Percentiles rank a stretch among this genome's conserved stretches.
phyloP scores from a whole-genome alignment of 208 protist species.

The Trypanosoma conorhini region DNA sequence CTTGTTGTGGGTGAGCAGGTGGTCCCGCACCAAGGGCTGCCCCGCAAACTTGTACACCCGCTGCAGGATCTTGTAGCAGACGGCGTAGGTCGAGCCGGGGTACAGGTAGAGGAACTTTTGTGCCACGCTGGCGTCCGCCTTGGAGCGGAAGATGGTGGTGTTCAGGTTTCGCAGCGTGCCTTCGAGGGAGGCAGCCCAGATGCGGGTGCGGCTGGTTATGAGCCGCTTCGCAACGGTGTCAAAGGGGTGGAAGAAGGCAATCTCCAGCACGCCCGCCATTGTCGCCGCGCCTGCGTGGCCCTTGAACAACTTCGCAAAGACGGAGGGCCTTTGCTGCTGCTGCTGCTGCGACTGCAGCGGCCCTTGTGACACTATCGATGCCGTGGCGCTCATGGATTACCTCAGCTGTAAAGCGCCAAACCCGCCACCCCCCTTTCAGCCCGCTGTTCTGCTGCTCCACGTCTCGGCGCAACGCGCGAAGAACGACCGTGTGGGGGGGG shows the following conservation, averaged over 20 bases:
- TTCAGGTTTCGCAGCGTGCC: constrained; percentile 69
- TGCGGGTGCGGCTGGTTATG: constrained; percentile 70
- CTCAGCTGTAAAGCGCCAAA: background rate
- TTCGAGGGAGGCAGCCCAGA: constrained; percentile 40
- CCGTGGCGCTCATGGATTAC: background rate
- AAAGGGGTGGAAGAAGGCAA: constrained; percentile 89
- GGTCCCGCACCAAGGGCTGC: constrained; percentile 86
- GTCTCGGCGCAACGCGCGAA: background rate
- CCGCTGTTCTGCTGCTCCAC: background rate
- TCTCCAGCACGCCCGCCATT: constrained; percentile 77
- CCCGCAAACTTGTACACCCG: constrained; percentile 93
- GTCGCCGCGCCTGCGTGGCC: constrained; percentile 70
- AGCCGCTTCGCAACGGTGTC: constrained; percentile 91
- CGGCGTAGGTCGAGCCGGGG: constrained; percentile 86
- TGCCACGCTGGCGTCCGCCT: constrained; percentile 51
- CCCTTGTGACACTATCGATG: background rate
- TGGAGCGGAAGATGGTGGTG: constrained; percentile 74
- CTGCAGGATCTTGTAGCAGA: constrained; percentile 92
- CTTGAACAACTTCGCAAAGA: constrained; percentile 41
- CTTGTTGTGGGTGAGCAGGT: constrained; percentile 45
- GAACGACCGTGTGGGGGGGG: background rate
- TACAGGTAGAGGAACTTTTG: constrained; percentile 85
- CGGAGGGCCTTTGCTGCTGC: constrained; percentile 34
- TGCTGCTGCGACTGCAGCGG: background rate
- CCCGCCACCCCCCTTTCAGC: background rate